Evolutionary conservation across 176 grass and related monocot genomes (phyloP).

Genomic region (Triticum aestivum): IWGSC_CS_RefSeq_v2.1 NC_057803.1:63029226-63029725

Average conservation of each 20-base stretch:
- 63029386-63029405: background rate
- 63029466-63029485: background rate
- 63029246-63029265: background rate
- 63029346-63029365: background rate
- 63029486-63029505: background rate
- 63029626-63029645: background rate
- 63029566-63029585: background rate
- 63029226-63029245: conserved; percentile 24
- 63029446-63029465: background rate
- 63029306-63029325: background rate
- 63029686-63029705: conserved; percentile 35
- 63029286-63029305: background rate
- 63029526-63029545: background rate
- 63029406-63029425: background rate
- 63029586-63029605: background rate
- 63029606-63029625: background rate
- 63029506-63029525: background rate
- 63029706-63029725: conserved; percentile 25
- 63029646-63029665: conserved; percentile 5
- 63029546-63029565: background rate
- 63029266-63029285: background rate
- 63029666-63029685: background rate
- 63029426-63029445: background rate
- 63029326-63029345: background rate
- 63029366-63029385: background rate